phyloP scores from a whole-genome alignment of 139 green algal genomes.

The Chlamydomonas sp. region DNA sequence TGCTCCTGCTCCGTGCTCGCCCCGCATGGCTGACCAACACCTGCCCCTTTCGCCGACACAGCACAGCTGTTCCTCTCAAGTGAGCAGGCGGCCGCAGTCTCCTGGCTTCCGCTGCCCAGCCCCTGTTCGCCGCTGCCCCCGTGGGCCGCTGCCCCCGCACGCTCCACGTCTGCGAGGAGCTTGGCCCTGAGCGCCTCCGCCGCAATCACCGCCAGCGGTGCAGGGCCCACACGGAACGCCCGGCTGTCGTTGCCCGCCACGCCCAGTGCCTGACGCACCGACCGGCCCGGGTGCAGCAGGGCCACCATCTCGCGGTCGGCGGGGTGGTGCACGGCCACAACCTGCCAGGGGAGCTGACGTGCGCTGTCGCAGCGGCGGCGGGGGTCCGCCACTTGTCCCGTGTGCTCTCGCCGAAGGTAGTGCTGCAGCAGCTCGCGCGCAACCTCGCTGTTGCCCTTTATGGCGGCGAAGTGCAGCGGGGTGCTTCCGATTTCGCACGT shows the following conservation, averaged over 20 bases:
- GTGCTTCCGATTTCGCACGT: background rate
- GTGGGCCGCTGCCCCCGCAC: background rate
- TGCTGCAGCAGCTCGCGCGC: conserved; percentile 2
- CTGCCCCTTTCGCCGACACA: too few relatives aligned
- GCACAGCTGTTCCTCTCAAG: too few relatives aligned
- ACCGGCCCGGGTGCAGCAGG: conserved; percentile 13
- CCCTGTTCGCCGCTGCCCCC: too few relatives aligned
- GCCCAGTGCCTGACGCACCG: background rate
- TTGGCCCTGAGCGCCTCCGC: background rate
- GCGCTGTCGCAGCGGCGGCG: background rate
- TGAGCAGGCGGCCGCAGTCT: too few relatives aligned
- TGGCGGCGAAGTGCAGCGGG: conserved; percentile 22
- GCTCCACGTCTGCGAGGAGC: background rate
- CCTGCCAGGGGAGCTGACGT: conserved; percentile 25
- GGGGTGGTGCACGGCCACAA: conserved; percentile 4
- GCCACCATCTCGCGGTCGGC: conserved; percentile 9
- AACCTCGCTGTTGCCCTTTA: background rate
- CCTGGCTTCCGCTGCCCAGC: too few relatives aligned
- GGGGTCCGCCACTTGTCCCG: background rate
- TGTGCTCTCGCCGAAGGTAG: background rate
- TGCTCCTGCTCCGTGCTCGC: too few relatives aligned
- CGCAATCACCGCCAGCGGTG: background rate
- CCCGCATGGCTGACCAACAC: too few relatives aligned
- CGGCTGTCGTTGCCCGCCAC: background rate
- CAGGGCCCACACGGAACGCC: background rate